Percentiles rank a stretch among this genome's conserved stretches.
phyloP scores from a whole-genome alignment of 1,139 yeast species.

The Scheffersomyces segobiensis region DNA sequence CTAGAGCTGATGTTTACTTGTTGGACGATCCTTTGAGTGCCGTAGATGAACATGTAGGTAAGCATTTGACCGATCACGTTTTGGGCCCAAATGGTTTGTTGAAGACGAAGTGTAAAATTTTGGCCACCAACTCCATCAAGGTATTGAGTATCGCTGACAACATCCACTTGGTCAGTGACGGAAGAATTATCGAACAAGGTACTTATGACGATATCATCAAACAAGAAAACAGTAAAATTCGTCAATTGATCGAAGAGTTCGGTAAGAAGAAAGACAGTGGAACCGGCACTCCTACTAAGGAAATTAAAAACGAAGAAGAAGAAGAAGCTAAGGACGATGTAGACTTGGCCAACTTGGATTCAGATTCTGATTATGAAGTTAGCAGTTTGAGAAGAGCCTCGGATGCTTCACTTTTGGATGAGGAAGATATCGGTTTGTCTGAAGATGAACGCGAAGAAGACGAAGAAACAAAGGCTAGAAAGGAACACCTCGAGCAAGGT shows the following conservation, averaged over 20 bases:
- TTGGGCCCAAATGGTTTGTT: slow-evolving; percentile 81
- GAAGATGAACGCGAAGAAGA: slow-evolving; percentile 47
- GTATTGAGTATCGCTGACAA: slow-evolving; percentile 79
- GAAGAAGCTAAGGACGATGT: slow-evolving; percentile 10
- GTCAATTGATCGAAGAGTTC: slow-evolving; percentile 68
- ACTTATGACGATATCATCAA: slow-evolving; percentile 59
- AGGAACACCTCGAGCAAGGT: slow-evolving; percentile 90
- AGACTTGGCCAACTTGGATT: slow-evolving; percentile 16
- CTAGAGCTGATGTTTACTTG: slow-evolving; percentile 88
- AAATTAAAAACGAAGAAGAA: slow-evolving; percentile 9
- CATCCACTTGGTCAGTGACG: slow-evolving; percentile 72
- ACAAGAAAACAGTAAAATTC: slow-evolving; percentile 55
- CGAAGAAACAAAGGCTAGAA: slow-evolving; percentile 44
- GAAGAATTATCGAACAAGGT: slow-evolving; percentile 79
- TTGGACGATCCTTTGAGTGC: slow-evolving; percentile 94
- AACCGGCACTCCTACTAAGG: slow-evolving; percentile 11
- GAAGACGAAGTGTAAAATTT: slow-evolving; percentile 70
- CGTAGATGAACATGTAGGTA: slow-evolving; percentile 93
- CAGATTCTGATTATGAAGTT: slow-evolving; percentile 24
- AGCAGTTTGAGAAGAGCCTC: slow-evolving; percentile 71
- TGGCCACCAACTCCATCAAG: slow-evolving; percentile 88
- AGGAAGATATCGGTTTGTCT: slow-evolving; percentile 28
- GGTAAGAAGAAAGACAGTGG: slow-evolving; percentile 51
- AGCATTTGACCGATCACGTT: slow-evolving; percentile 75
- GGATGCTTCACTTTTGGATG: slow-evolving; percentile 51